Percentiles rank a stretch among this genome's conserved stretches.
phyloP scores from a whole-genome alignment of 345 rosid genomes.

The Hibiscus syriacus region DNA sequence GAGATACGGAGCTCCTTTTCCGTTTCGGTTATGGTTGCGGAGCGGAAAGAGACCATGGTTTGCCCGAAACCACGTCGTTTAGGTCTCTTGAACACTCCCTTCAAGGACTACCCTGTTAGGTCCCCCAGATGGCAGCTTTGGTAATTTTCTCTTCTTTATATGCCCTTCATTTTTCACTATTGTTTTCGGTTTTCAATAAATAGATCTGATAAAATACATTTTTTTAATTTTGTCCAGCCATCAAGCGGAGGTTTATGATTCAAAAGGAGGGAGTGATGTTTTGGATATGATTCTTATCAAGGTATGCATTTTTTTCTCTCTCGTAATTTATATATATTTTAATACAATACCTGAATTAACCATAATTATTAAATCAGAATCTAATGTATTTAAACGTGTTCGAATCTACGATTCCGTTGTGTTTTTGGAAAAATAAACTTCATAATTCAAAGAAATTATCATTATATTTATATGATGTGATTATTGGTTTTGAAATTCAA shows the following conservation, averaged over 20 bases:
- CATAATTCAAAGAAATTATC: no score
- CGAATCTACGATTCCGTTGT: no score
- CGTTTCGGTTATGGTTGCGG: no score
- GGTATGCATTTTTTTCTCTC: no score
- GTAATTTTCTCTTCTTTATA: not conserved
- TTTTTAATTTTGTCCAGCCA: not conserved
- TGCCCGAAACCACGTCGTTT: not conserved
- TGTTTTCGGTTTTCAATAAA: no score
- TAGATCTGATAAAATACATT: not conserved
- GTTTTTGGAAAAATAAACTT: no score
- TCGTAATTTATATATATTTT: no score
- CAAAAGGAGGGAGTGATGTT: not conserved
- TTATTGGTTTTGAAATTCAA: not conserved
- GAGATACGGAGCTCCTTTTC: not conserved
- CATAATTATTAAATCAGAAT: no score
- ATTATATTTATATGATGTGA: not conserved
- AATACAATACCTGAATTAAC: no score
- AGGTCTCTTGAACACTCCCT: not conserved
- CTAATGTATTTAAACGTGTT: no score
- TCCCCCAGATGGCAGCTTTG: not conserved
- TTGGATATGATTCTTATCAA: not conserved
- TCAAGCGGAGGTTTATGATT: not conserved
- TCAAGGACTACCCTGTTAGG: not conserved
- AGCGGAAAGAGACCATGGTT: not conserved
- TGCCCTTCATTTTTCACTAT: not conserved